Base-by-base conservation (phyloP, 768 basidiomycete species). In the Dioszegia hungarica region DNA sequence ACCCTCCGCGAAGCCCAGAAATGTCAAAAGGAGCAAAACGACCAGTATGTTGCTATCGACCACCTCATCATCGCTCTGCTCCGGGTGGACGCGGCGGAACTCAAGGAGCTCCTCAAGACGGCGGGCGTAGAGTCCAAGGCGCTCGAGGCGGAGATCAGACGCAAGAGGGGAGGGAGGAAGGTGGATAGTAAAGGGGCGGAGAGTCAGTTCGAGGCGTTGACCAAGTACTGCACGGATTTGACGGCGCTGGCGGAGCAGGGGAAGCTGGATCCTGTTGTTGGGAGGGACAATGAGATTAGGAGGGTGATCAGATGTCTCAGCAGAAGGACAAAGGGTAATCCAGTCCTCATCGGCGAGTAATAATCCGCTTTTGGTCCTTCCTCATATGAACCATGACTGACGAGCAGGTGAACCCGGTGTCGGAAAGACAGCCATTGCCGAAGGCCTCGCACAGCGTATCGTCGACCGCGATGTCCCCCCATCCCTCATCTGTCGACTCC, bases 381-480 rank as follows among this genome's bases (percentile, higher is more conserved):
- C 76, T 27, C 34, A 91, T 71, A 94, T 90, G 1, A 97, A 94
- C 77, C 91, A 91, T 94, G 67, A 90, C 94, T 20, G 90, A 95
- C 38, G 84, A 25, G 89, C 97, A 67, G 93, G 51, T 34, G 90
- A 90, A 77, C 77, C 76, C 6, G 79, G 94, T 75, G 91, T 94
- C 22, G 94, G 94, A 3, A 99, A 99, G 79, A 95, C 93, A 0
- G 85, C 90, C 22, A 89, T 97, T 51, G 90, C 86, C 5, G 94
- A 99, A 80, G 92, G 91, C 37, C 85, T 99, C 5, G 93, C 94
- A 0, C 93, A 94, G 72, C 85, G 94, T 43, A 94, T 98, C 59
- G 84, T 95, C 66, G 90, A 92, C 65, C 85, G 91, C 46, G 93
- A 97, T 77, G 76, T 77, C 11, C 76, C 76, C n/a, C 68, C 74